Base-by-base conservation (phyloP, 345 rosid genomes). In the Turnera subulata region DNA sequence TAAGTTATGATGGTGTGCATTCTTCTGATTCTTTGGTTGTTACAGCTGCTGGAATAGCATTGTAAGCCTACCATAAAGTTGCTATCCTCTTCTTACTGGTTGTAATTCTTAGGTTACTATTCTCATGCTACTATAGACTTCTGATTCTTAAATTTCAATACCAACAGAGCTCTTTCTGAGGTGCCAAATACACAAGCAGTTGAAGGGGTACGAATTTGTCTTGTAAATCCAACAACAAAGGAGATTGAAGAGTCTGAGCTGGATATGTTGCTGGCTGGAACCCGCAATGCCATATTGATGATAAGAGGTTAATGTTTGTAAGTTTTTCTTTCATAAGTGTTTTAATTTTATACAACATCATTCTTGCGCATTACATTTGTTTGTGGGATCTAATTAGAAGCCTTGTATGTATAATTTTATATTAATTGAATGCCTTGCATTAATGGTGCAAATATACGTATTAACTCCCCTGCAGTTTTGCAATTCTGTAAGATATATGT, bases 11-110 rank as follows among this genome's bases (percentile, higher is more conserved):
- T 62, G 91, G 99, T 64, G 66, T 93, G 74, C 99, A 93, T 61
- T 55, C 76, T 51, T 88, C 99, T 58, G 99, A 93, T 81, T 80
- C 86, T 63, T 82, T 93, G 76, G 92, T 96, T 56, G 76, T 93
- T 66, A 89, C 99, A 56, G 89, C 97, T 61, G 97, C 97, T 47
- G 99, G 99, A 65, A 87, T 93, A 64, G 99, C 99, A 53, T 76
- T 93, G 99, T 93, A 79, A 60, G 87, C 50, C n/a, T n/a, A n/a
- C n/a, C n/a, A n/a, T n/a, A 51, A 42, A 4, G 59, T 20, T 53
- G 26, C 14, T 8, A 53, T 49, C 32, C 40, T 18, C 22, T 15
- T 46, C 17, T 53, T 46, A 51, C 9, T 23, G 61, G 45, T 42
- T 17, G 26, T 46, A 44, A 20, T 46, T 5, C 16, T 55, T 56